A percentile compares a stretch with the other conserved stretches of the same genome.
Evolutionary conservation across 1,139 yeast genomes (phyloP).

Genomic region (Hyphopichia pseudoburtonii): DNA sequence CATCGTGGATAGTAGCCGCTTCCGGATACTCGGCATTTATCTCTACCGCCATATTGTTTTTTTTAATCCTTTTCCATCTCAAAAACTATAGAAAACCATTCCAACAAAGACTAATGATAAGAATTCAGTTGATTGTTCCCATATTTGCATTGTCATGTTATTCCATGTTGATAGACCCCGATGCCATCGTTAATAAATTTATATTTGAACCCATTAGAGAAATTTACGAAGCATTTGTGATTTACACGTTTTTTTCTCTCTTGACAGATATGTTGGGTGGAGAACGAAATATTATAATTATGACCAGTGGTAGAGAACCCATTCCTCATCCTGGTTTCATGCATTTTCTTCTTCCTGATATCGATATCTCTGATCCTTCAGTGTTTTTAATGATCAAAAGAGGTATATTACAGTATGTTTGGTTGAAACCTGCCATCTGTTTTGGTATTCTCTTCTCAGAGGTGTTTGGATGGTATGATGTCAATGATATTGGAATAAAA

Average conservation of each 20-base stretch:
- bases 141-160: conserved; percentile 56
- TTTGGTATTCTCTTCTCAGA: conserved; percentile 54
- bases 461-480: conserved; percentile 49
- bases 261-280: conserved; percentile 88
- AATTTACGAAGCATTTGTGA: conserved; percentile 92
- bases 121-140: conserved; percentile 74
- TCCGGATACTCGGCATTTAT: conserved; percentile 35
- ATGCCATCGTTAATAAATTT: conserved; percentile 34
- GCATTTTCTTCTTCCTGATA: conserved; percentile 46
- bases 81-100: conserved; percentile 81
- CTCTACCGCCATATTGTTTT: conserved; percentile 33
- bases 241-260: conserved; percentile 85
- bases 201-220: conserved; percentile 79
- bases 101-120: conserved; percentile 80
- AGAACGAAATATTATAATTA: conserved; percentile 76
- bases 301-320: conserved; percentile 74
- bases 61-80: conserved; percentile 35
- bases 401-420: conserved; percentile 89
- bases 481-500: conserved; percentile 47
- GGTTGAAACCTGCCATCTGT: conserved; percentile 86
- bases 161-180: conserved; percentile 47
- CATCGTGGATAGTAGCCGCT: conserved; percentile 32
- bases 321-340: conserved; percentile 68
- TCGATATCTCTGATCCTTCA: conserved; percentile 86
- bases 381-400: conserved; percentile 76